phyloP scores from a whole-genome alignment of 495 filamentous ascomycete genomes.

The Trichoderma reesei region DNA sequence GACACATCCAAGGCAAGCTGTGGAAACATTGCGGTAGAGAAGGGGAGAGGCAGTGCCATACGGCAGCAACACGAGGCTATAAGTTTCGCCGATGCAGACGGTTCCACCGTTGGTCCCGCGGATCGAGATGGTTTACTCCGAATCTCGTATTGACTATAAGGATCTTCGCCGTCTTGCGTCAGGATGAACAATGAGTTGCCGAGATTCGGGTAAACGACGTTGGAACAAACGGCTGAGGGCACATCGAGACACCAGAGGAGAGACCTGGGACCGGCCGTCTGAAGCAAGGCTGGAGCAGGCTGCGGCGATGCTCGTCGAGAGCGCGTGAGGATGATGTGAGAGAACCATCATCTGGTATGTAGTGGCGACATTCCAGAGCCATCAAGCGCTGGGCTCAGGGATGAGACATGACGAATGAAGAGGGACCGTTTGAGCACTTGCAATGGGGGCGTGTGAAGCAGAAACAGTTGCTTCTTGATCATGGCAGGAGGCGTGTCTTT shows the following conservation, averaged over 20 bases:
- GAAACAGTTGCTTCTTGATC: no score
- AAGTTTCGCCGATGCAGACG: neutral
- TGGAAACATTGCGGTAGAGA: neutral
- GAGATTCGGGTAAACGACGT: neutral
- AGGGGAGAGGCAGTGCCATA: neutral
- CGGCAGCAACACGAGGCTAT: neutral
- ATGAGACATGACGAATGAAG: neutral
- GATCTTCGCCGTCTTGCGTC: neutral
- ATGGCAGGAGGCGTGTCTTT: no score
- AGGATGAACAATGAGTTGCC: constrained; percentile 5
- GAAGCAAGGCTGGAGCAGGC: neutral
- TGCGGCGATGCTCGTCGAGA: neutral
- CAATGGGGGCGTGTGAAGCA: neutral
- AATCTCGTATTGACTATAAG: neutral
- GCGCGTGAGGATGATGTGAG: neutral
- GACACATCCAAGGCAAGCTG: neutral
- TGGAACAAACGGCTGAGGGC: neutral
- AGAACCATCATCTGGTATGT: neutral
- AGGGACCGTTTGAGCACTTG: neutral
- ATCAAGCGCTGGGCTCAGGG: neutral
- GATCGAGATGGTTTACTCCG: neutral
- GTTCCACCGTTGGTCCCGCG: neutral
- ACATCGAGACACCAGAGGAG: neutral
- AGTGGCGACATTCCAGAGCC: neutral
- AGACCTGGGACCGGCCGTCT: neutral